Conservation (phyloP, 306 rosid genomes). For the Acmispon strigosus region DNA sequence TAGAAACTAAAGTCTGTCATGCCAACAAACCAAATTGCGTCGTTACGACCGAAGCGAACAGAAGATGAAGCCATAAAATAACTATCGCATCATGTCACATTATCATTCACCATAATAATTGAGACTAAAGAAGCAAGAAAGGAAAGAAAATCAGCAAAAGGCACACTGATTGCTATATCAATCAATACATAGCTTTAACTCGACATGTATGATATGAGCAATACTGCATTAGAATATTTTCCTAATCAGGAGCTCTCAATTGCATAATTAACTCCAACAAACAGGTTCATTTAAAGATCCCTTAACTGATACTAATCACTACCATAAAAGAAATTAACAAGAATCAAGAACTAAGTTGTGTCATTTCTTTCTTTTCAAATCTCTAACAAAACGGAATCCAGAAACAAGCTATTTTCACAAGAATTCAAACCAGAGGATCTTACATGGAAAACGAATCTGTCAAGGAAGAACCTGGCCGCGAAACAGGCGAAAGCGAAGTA, state of each 20-base stretch:
- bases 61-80: background rate
- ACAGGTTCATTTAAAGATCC: background rate
- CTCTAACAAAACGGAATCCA: background rate
- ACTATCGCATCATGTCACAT: too few species aligned
- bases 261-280: background rate
- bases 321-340: background rate
- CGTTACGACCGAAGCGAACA: background rate
- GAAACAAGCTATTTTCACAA: background rate
- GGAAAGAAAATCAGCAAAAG: too few species aligned
- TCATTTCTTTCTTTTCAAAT: background rate
- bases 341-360: background rate
- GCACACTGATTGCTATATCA: background rate
- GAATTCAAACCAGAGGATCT: slow-evolving; percentile 22
- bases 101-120: too few species aligned
- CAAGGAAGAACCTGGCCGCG: slow-evolving; percentile 53
- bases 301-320: background rate
- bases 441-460: slow-evolving; percentile 72
- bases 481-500: slow-evolving; percentile 51
- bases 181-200: background rate
- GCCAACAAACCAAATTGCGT: slow-evolving; percentile 6
- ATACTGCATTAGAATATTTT: background rate
- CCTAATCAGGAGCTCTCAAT: background rate
- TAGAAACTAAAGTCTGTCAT: slow-evolving; percentile 4
- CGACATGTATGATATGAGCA: background rate
- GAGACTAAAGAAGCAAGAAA: too few species aligned